Evolutionary conservation across 2,329 filamentous ascomycete species (phyloP), one percentile per base, ranked within the genome.

Genomic region (Fusarium graminum): DNA sequence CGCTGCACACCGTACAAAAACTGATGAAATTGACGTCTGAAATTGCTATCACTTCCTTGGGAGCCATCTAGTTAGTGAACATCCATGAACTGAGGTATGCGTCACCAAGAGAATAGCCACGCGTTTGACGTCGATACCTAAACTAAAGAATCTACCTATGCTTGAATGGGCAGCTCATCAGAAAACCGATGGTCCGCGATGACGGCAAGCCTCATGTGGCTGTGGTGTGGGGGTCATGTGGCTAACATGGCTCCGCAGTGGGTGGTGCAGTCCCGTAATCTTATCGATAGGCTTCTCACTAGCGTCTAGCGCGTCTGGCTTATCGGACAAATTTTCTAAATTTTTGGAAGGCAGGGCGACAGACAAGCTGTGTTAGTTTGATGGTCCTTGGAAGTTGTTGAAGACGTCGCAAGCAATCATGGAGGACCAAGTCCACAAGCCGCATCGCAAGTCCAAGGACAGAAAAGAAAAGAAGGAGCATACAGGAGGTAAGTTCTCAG

Each of bases 371-470:
- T 71, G 62, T 59, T 63, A 54, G 56, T 63, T 52, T 45, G 59
- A 69, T 63, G 65, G 63, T 67, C 49, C 57, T 70, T 57, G 52
- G 60, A 63, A 67, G 60, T 62, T 67, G 59, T 51, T 56, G 55
- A 70, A 68, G 50, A 70, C 59, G 62, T 51, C 70, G 72, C 77
- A 65, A 67, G 70, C 77, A 77, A 85, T 67, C 72, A 94, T 93
- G 91, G 91, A 94, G 77, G 86, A 93, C 64, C 94, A 97, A 82
- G 79, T 85, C 42, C 93, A 98, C 75, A 89, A 92, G 80, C 87
- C 93, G 73, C 94, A 98, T 83, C 86, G 94, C 74, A 89, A 92
- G 74, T 82, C 89, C 29, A 97, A 97, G 80, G 92, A 95, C 80
- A 97, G 96, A 84, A 96, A 96, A 83, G 87, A 73, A 2, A 73